A percentile compares a stretch with the other conserved stretches of the same genome.
Conservation (phyloP, 345 rosid species). For the Citrus glauca region DNA sequence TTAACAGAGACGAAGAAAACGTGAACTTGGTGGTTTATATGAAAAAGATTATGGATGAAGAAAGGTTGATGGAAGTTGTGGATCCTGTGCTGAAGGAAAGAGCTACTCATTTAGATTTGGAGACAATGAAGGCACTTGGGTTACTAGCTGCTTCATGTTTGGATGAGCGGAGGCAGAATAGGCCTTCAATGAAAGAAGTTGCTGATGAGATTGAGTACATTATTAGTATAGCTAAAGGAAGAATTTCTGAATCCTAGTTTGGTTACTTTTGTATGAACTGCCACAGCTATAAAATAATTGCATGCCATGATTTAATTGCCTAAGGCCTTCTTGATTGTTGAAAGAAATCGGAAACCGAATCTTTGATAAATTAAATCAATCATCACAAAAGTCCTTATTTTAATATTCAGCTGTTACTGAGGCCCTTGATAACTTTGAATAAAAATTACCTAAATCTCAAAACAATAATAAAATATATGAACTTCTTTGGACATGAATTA, state of each 20-base stretch:
- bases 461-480: too few relatives aligned
- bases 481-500: not conserved
- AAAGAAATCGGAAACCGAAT: too few relatives aligned
- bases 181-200: constrained; percentile 67
- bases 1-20: constrained; percentile 33
- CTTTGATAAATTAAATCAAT: too few relatives aligned
- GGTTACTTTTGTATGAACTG: not conserved
- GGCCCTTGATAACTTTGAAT: not conserved
- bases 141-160: constrained; percentile 42
- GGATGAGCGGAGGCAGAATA: constrained; percentile 54
- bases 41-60: constrained; percentile 34
- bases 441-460: not conserved
- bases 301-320: not conserved
- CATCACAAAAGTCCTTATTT: too few relatives aligned
- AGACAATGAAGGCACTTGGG: constrained; percentile 50
- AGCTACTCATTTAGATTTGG: constrained; percentile 28
- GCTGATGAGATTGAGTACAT: constrained; percentile 52
- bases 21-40: constrained; percentile 42
- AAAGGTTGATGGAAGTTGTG: constrained; percentile 33
- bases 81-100: constrained; percentile 35
- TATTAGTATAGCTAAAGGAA: constrained; percentile 18
- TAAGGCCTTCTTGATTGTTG: too few relatives aligned
- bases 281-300: not conserved
- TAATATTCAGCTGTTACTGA: too few relatives aligned
- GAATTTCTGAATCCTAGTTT: not conserved